phyloP scores from a whole-genome alignment of 345 rosid genomes.

The Melastoma malabathricum region DNA sequence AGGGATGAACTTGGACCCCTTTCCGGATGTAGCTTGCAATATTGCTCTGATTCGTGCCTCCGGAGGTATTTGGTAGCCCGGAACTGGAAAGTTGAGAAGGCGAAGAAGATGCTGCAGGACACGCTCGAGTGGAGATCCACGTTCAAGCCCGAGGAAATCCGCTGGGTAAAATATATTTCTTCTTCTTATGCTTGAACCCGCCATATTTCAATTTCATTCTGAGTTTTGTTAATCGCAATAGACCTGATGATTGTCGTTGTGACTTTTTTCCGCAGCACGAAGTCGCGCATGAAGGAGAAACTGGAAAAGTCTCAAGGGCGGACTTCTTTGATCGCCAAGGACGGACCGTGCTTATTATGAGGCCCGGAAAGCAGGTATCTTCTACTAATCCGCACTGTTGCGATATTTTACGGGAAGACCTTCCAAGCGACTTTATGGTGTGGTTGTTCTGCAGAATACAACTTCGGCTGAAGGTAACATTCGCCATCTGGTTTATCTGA shows the following conservation, averaged over 20 bases:
- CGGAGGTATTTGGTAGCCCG: conserved; percentile 82
- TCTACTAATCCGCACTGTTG: no score
- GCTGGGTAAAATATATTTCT: conserved; percentile 44
- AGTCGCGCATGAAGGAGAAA: conserved; percentile 86
- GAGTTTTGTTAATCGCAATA: no score
- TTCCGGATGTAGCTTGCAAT: conserved; percentile 46
- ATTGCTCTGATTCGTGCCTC: conserved; percentile 56
- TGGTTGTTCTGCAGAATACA: conserved; percentile 42
- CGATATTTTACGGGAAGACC: no score
- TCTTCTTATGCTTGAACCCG: no score
- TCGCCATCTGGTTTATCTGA: conserved; percentile 66
- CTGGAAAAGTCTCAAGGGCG: conserved; percentile 86
- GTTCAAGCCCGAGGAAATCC: conserved; percentile 84
- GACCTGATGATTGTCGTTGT: no score
- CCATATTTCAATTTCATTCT: no score
- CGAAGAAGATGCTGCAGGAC: conserved; percentile 72
- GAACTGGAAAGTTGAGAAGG: conserved; percentile 70
- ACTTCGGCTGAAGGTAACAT: conserved; percentile 55
- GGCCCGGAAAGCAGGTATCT: conserved; percentile 76
- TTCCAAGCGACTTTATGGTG: no score
- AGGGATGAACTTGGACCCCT: conserved; percentile 57
- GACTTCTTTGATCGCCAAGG: conserved; percentile 61
- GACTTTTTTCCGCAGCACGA: conserved; percentile 28
- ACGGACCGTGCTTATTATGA: conserved; percentile 77
- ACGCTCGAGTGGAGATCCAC: conserved; percentile 74